phyloP scores from a whole-genome alignment of 2,329 filamentous ascomycete species.

The Zasmidium angulare region DNA sequence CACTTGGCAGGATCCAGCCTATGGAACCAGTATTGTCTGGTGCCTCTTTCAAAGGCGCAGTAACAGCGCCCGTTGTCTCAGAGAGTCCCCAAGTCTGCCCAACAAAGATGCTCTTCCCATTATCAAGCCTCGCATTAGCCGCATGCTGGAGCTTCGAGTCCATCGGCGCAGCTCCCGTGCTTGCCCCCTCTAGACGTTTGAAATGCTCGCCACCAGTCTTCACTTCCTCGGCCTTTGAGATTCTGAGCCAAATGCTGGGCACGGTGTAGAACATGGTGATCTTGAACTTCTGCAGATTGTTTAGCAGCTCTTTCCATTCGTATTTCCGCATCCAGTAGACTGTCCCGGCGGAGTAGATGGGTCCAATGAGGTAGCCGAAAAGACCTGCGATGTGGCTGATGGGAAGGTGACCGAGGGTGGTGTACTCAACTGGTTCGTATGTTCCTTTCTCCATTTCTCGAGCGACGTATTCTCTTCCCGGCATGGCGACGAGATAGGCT shows the following conservation, averaged over 20 bases:
- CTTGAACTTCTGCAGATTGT: constrained; percentile 36
- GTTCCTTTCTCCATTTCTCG: constrained; percentile 26
- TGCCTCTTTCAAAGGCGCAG: constrained; percentile 38
- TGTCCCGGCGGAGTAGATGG: constrained; percentile 34
- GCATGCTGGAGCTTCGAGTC: constrained; percentile 40
- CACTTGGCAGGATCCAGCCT: constrained; percentile 39
- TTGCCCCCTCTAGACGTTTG: constrained; percentile 34
- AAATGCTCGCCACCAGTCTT: constrained; percentile 28
- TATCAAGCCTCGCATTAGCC: constrained; percentile 34
- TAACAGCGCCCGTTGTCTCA: constrained; percentile 36
- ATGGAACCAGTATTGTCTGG: constrained; percentile 36
- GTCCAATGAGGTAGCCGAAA: constrained; percentile 41
- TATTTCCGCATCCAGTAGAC: constrained; percentile 44
- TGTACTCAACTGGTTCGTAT: constrained; percentile 23
- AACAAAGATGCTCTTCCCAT: constrained; percentile 32
- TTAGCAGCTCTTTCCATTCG: constrained; percentile 36
- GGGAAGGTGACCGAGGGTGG: constrained; percentile 66
- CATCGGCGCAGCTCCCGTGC: constrained; percentile 42
- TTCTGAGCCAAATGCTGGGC: constrained; percentile 40
- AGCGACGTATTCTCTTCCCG: constrained; percentile 25
- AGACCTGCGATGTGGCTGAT: constrained; percentile 86
- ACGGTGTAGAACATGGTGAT: constrained; percentile 43
- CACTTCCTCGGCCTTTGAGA: constrained; percentile 39
- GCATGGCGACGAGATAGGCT: constrained; percentile 25
- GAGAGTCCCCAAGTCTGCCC: constrained; percentile 41